Base-by-base conservation (phyloP, 805 yeast genomes). In the Starmerella sp. region DNA sequence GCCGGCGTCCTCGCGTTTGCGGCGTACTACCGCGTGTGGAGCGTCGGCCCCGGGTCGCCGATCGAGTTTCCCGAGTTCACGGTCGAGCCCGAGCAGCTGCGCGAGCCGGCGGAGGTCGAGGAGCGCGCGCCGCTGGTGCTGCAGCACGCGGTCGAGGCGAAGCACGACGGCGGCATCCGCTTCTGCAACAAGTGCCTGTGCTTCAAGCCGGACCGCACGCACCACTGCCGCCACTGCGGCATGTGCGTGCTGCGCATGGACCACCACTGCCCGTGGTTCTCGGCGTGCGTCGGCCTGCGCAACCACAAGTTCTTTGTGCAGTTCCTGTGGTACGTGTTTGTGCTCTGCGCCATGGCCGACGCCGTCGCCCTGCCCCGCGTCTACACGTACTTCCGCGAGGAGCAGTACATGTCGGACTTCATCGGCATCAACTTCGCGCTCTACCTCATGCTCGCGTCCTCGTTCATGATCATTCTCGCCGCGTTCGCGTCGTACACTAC, bases 211-310 rank as follows among this genome's bases (percentile, higher is more conserved):
- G 76, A 73, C 58, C 60, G 76, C 14, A 60, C 76, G 7, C 76
- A 73, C 55, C 76, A 73, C 57, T 73, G 76, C 61, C 60, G 71
- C 32, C 62, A 67, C 39, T 73, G 76, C 62, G 58, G 66, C 30
- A 55, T 57, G 22, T 73, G 76, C 53, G 66, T 73, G 17, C 60
- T 73, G 67, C 74, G 58, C 76, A 84, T 68, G 87, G 90, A 54
- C 75, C 85, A 56, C 77, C 78, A 69, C 71, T 95, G 68, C 77
- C 97, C 97, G 0, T 91, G 97, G 97, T 88, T 89, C 68, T 83
- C 95, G 1, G 74, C 80, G 5, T 90, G 97, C 67, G 78, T 91
- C 55, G 97, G 97, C 0, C 84, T 79, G 69, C 71, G 71, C 32
- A 91, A 91, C 69, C 89, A 86, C 60, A 85, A 88, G 69, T 79